Evolutionary conservation across 2,329 filamentous ascomycete genomes (phyloP), one percentile per base, ranked within the genome.

Genomic region (Talaromyces sp.): DNA sequence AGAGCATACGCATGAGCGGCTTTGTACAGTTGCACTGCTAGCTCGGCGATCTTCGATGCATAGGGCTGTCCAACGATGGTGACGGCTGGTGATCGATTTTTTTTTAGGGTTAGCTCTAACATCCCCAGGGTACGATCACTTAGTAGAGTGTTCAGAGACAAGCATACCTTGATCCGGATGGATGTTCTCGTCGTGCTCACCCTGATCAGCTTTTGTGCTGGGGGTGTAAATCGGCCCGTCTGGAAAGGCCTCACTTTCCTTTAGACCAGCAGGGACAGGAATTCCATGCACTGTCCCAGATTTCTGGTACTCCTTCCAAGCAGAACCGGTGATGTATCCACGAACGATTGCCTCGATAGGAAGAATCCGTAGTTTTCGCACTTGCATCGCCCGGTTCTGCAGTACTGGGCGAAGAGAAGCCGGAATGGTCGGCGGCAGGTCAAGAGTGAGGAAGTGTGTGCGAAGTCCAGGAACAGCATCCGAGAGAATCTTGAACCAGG

Each of bases 111-210:
- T 54, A 60, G 56, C 30, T 40, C 30, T 43, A 20, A 42, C 17
- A 19, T n/a, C n/a, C 2, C 19, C 19, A 27, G 16, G 17, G 17
- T 19, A 35, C 3, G 9, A 27, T 24, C 13, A 24, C 20, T 46
- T 3, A 20, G n/a, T 13, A 14, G 5, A 20, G n/a, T 19, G 13
- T 27, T 14, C 7, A 24, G 13, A 36, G 9, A 24, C 32, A 40
- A 27, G 63, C 56, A 70, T 78, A 62, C 86, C 86, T 65, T 84
- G 75, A 49, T 86, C 85, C 0, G 86, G 88, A 52, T 84, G 83
- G 63, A 96, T 96, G 75, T 96, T 96, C 75, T 93, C 88, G 70
- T 96, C 87, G 69, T 94, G 87, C 60, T 85, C 77, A 22, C 91
- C 91, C 29, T 82, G 77, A 65, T 89, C 86, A 1, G 91, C 91